Conservation (phyloP, 495 filamentous ascomycete species). For the Penicillium argentinense region DNA sequence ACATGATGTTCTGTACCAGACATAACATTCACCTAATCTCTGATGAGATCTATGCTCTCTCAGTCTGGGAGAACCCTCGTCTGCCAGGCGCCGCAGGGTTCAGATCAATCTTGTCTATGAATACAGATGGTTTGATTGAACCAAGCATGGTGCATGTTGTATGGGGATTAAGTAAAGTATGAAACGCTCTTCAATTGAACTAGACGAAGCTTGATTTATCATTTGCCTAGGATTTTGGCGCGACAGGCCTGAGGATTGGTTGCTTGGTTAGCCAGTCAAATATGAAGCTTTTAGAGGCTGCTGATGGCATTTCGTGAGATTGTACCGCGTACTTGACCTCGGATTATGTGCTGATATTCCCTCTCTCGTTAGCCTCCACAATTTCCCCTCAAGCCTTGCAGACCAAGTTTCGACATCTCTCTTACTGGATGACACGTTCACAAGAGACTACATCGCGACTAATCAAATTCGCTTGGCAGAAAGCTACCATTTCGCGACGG, state of each 20-base stretch:
- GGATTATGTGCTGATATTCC: not conserved
- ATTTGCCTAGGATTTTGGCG: conserved; percentile 23
- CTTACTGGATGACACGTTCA: conserved; percentile 10
- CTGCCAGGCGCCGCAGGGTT: conserved; percentile 29
- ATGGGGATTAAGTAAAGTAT: conserved; percentile 36
- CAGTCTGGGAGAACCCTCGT: conserved; percentile 32
- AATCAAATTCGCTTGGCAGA: conserved; percentile 7
- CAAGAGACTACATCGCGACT: not conserved
- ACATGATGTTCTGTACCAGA: conserved; percentile 35
- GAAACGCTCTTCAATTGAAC: conserved; percentile 6
- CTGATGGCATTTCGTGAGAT: conserved; percentile 18
- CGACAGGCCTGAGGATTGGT: conserved; percentile 13
- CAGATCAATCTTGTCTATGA: conserved; percentile 38
- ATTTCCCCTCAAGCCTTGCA: conserved; percentile 17
- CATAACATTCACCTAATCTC: conserved; percentile 47
- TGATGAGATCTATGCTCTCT: conserved; percentile 54
- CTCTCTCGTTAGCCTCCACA: conserved; percentile 8
- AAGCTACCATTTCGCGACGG: conserved; percentile 6
- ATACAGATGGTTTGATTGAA: conserved; percentile 36
- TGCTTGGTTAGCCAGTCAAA: conserved; percentile 15
- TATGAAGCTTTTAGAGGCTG: conserved; percentile 5
- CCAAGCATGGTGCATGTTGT: conserved; percentile 37
- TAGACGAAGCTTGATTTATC: too few species aligned
- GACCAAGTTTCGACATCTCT: conserved; percentile 7
- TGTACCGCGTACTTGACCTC: not conserved